Evolutionary conservation across 176 grass and related monocot genomes (phyloP).

Genomic region (Rhipidocladum racemiflorum): DNA sequence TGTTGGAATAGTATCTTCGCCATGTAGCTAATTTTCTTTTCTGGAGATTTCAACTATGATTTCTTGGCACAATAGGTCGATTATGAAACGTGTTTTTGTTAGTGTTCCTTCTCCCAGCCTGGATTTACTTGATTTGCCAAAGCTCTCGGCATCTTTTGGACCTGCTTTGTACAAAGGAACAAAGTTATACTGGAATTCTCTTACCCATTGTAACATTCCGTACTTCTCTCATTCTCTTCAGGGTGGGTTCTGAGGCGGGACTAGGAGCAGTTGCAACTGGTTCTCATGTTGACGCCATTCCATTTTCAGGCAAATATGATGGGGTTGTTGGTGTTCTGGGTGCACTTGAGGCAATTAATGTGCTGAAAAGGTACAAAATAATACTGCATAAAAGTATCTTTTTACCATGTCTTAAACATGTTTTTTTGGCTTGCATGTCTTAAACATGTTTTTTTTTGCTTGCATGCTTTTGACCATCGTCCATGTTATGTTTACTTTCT

Average conservation of each 20-base stretch:
- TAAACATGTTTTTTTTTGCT: neutral
- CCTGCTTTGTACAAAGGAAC: neutral
- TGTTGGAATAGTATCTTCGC: neutral
- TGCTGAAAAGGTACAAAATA: slow-evolving; percentile 53
- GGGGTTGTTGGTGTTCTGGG: slow-evolving; percentile 93
- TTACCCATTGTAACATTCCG: neutral
- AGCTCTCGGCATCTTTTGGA: neutral
- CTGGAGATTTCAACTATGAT: neutral
- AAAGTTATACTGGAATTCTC: neutral
- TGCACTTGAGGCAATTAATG: slow-evolving; percentile 79
- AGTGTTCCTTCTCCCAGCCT: neutral
- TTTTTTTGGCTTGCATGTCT: neutral
- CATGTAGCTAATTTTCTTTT: neutral
- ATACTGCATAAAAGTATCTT: neutral
- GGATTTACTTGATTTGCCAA: neutral
- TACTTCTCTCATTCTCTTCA: slow-evolving; percentile 24
- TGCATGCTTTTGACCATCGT: neutral
- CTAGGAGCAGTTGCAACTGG: slow-evolving; percentile 81
- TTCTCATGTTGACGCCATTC: slow-evolving; percentile 98
- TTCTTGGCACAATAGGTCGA: neutral
- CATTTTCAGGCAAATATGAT: slow-evolving; percentile 96
- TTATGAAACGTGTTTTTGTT: neutral
- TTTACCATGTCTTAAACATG: slow-evolving; percentile 4
- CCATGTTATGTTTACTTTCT: neutral
- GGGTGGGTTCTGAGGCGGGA: slow-evolving; percentile 67